Evolutionary conservation across 352 stramenopile genomes (phyloP), one percentile per base, ranked within the genome.

Genomic region (Pythium volutum): DNA sequence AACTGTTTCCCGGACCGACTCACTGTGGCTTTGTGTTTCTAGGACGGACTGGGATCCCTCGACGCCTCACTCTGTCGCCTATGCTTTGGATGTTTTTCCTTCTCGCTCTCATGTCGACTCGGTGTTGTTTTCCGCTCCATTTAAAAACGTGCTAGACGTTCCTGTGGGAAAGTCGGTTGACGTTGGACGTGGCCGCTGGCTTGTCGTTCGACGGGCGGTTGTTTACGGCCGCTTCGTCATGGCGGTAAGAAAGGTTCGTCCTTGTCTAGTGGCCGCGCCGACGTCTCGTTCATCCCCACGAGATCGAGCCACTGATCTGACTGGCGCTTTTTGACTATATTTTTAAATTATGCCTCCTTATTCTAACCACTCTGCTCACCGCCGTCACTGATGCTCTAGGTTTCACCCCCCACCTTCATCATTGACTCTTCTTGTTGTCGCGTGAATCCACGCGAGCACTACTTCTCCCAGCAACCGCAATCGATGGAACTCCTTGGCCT

Each of bases 161-260:
- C 47, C n/a, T 4, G 23, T 4, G 22, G 49, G 36, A 22, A 43
- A 10, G 36, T 10, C 16, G 29, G 22, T 10, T 16, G 10, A 12
- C 10, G 1, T 12, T 23, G 42, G 27, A 15, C 20, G 49, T 23
- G 25, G 20, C 51, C 29, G 50, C 38, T 62, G 56, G 63, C 62
- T 69, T 69, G 31, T 46, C 43, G 51, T 31, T 25, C 56, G 63
- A 70, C 41, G 51, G 36, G 49, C 48, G 15, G 63, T 62, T 42
- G 39, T 39, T n/a, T 27, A 55, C 29, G 50, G 56, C 51, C 38
- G 31, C 31, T 36, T 70, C 64, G 51, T 88, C 79, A 88, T 73
- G 73, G 72, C 48, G 70, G 63, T 69, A 88, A 88, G 66, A 88
- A 84, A 86, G 79, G 75, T 74, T 88, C 62, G 76, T 51, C 69